phyloP scores from a whole-genome alignment of 225 moss, liverwort and hornwort genomes.

The Marchantia polymorpha region DNA sequence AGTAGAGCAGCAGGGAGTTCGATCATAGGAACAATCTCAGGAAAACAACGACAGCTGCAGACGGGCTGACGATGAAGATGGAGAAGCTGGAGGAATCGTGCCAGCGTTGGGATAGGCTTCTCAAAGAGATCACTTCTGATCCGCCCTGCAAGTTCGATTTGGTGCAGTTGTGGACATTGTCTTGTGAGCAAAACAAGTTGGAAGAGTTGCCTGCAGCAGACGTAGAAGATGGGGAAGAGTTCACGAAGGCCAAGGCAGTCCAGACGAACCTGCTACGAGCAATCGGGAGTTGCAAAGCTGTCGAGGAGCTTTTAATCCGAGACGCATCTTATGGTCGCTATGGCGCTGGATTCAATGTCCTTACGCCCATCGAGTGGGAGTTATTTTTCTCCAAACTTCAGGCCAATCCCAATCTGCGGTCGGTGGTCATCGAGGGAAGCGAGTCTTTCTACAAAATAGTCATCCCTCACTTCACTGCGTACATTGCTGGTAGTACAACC shows the following conservation, averaged over 20 bases:
- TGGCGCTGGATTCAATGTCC: constrained; percentile 8
- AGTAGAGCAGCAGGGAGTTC: no score
- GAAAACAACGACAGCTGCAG: background rate
- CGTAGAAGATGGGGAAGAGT: background rate
- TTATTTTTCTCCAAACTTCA: constrained; percentile 17
- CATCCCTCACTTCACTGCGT: constrained; percentile 3
- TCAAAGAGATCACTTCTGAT: background rate
- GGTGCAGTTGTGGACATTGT: constrained; percentile 13
- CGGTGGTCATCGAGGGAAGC: constrained; percentile 12
- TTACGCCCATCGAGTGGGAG: constrained; percentile 14
- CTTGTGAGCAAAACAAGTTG: background rate
- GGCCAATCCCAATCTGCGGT: constrained; percentile 6
- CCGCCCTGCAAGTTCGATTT: constrained; percentile 8
- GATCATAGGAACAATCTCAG: background rate
- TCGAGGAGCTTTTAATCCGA: constrained; percentile 6
- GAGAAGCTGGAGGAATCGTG: constrained; percentile 11
- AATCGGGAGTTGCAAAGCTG: constrained; percentile 6
- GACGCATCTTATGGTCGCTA: constrained; percentile 15
- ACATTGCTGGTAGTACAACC: background rate
- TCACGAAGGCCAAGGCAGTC: background rate
- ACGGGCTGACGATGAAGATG: background rate
- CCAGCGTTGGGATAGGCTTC: constrained; percentile 1
- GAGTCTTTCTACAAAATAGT: background rate
- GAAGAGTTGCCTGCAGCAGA: background rate
- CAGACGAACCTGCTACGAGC: constrained; percentile 6